Conservation (phyloP, 192 early-diverging fungal species). For the Coemansia sp. region DNA sequence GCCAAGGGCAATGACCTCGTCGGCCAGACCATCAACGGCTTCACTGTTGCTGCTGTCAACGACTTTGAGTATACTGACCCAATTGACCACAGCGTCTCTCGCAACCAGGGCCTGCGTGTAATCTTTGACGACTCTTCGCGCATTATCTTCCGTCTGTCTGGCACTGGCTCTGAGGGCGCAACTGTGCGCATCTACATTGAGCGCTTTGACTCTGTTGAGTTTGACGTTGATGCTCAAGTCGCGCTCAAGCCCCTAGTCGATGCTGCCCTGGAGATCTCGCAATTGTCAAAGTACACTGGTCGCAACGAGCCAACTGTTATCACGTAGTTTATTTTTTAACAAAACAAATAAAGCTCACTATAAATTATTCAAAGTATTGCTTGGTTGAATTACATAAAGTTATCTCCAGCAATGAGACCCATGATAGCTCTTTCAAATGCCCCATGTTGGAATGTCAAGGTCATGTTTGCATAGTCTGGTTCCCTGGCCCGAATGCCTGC, state of each 20-base stretch:
- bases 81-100: slow-evolving; percentile 82
- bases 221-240: slow-evolving; percentile 71
- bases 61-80: slow-evolving; percentile 97
- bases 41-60: slow-evolving; percentile 63
- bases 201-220: slow-evolving; percentile 66
- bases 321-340: slow-evolving; percentile 56
- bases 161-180: slow-evolving; percentile 95
- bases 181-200: slow-evolving; percentile 97
- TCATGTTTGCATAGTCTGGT: neutral
- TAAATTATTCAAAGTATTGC: too few relatives aligned
- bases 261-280: slow-evolving; percentile 74
- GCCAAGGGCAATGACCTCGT: slow-evolving; percentile 58
- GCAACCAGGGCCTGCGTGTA: slow-evolving; percentile 88
- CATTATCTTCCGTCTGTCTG: slow-evolving; percentile 80
- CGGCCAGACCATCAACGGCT: slow-evolving; percentile 65
- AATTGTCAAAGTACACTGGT: slow-evolving; percentile 82
- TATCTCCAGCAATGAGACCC: neutral
- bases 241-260: slow-evolving; percentile 89
- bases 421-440: neutral
- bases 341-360: too few relatives aligned
- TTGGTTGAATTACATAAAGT: neutral
- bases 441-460: neutral
- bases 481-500: neutral
- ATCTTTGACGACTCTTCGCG: slow-evolving; percentile 79
- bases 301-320: slow-evolving; percentile 90